Conservation (phyloP, 202 grass and related monocot species). For the Setaria italica region DNA sequence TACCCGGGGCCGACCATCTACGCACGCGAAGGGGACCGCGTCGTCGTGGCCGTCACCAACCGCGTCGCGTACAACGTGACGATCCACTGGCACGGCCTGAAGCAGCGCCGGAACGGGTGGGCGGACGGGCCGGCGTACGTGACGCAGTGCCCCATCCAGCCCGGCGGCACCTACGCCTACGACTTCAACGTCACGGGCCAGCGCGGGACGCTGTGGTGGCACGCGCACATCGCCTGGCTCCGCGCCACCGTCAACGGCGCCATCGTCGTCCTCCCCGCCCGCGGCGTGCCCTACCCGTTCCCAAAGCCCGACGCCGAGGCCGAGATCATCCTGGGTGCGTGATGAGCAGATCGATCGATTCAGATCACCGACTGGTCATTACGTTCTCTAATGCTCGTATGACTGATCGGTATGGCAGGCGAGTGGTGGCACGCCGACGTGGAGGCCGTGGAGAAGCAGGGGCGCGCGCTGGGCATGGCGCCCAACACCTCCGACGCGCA, state of each 20-base stretch:
- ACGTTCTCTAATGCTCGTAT: not conserved
- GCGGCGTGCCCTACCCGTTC: slow-evolving; percentile 71
- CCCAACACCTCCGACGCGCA: slow-evolving; percentile 72
- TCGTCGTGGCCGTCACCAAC: slow-evolving; percentile 63
- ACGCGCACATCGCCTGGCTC: slow-evolving; percentile 73
- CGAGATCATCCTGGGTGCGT: slow-evolving; percentile 50
- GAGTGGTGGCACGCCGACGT: slow-evolving; percentile 74
- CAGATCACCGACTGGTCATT: too few species aligned
- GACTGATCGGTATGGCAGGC: slow-evolving; percentile 29
- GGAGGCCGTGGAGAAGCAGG: slow-evolving; percentile 57
- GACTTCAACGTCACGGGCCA: slow-evolving; percentile 67
- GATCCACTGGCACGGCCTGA: slow-evolving; percentile 73
- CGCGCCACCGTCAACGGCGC: slow-evolving; percentile 77
- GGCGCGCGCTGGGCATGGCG: slow-evolving; percentile 51
- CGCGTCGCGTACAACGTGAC: slow-evolving; percentile 59
- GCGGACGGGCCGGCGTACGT: slow-evolving; percentile 70
- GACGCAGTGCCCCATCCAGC: slow-evolving; percentile 67
- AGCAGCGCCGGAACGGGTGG: slow-evolving; percentile 75
- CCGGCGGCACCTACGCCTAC: slow-evolving; percentile 54
- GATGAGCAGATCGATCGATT: too few species aligned
- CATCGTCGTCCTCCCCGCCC: slow-evolving; percentile 57
- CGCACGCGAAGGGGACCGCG: slow-evolving; percentile 63
- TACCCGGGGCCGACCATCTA: slow-evolving; percentile 70
- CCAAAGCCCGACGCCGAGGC: slow-evolving; percentile 56
- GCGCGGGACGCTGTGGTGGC: slow-evolving; percentile 74